Conservation (phyloP, 208 protist species). For the Herpetomonas samuelpessoai region DNA sequence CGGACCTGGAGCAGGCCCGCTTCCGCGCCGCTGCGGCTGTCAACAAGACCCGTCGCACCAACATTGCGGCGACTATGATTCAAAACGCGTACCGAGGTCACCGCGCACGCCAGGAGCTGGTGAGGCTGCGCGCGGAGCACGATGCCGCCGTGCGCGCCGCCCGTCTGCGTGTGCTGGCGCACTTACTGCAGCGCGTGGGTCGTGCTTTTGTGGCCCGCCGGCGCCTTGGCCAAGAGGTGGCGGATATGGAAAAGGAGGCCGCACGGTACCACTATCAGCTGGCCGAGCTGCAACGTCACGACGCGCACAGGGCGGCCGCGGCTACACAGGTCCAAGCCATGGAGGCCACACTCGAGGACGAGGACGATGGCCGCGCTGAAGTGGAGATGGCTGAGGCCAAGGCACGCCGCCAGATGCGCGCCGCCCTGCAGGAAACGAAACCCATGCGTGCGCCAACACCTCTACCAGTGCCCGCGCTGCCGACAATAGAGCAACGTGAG, state of each 20-base stretch:
- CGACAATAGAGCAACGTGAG: too few species aligned
- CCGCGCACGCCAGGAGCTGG: constrained; percentile 30
- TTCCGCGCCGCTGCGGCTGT: constrained; percentile 52
- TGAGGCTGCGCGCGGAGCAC: constrained; percentile 13
- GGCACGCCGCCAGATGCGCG: constrained; percentile 6
- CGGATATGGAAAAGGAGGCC: constrained; percentile 32
- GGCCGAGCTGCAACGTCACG: constrained; percentile 19
- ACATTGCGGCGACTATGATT: constrained; percentile 44
- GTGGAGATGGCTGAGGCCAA: constrained; percentile 17
- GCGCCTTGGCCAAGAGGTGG: constrained; percentile 21
- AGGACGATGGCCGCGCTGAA: constrained; percentile 16
- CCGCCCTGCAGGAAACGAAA: not conserved
- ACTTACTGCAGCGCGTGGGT: constrained; percentile 51
- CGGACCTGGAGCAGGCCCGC: constrained; percentile 43
- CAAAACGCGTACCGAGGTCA: constrained; percentile 63
- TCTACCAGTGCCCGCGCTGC: not conserved
- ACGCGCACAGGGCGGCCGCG: constrained; percentile 8
- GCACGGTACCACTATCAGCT: constrained; percentile 35
- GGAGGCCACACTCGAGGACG: constrained; percentile 5
- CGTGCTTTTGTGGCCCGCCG: constrained; percentile 52
- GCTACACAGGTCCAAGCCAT: not conserved
- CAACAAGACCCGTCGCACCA: constrained; percentile 18
- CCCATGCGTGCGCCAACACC: not conserved
- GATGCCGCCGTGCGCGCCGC: constrained; percentile 1
- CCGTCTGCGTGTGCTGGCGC: not conserved